Evolutionary conservation across 176 grass and related monocot species (phyloP).

Genomic region (Carex cristatella): DNA sequence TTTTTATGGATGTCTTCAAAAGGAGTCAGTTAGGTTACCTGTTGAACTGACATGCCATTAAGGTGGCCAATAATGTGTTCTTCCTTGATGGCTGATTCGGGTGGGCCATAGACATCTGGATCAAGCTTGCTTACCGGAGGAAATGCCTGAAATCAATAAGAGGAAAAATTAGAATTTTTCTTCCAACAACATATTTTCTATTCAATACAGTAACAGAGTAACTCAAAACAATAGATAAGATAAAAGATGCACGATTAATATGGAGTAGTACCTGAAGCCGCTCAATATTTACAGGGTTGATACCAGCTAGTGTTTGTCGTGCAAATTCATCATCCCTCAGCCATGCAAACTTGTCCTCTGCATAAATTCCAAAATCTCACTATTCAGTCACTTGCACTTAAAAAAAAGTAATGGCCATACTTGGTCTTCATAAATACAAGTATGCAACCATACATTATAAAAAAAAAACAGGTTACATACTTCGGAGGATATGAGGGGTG

Average conservation of each 20-base stretch:
- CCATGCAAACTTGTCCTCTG: constrained; percentile 99
- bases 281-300: constrained; percentile 89
- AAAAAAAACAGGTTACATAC: constrained; percentile 26
- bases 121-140: constrained; percentile 73
- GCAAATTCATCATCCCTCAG: constrained; percentile 96
- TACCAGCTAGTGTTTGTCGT: constrained; percentile 71
- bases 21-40: constrained; percentile 27
- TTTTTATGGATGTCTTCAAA: neutral
- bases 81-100: constrained; percentile 86
- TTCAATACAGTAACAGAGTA: neutral
- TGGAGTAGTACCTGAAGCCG: constrained; percentile 64
- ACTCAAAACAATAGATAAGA: neutral
- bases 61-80: constrained; percentile 75
- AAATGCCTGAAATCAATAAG: constrained; percentile 40
- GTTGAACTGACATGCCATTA: constrained; percentile 68
- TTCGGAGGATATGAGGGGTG: constrained; percentile 83
- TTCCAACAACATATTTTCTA: neutral
- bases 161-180: neutral
- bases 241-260: constrained; percentile 1
- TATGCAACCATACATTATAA: neutral
- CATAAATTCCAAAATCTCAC: neutral
- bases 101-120: constrained; percentile 34
- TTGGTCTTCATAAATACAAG: neutral
- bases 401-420: too few species aligned
- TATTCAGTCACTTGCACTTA: neutral